These are phyloP conservation scores for Erythrophleum ivorense DNA, from an alignment of 331 rosid genomes.

Conservation along the genomic window DNA sequence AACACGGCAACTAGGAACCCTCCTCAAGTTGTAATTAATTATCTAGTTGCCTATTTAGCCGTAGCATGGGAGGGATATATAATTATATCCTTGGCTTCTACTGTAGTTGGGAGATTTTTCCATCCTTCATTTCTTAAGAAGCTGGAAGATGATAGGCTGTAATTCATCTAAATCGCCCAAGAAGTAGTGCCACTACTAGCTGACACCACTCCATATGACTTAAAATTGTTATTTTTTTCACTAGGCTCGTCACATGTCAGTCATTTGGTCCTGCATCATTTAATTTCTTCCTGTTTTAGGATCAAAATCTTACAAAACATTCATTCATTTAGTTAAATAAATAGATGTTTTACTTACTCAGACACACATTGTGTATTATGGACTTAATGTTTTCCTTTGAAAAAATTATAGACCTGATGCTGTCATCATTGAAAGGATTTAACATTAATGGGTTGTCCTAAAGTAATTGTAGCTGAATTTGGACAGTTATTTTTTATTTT, in stretches of 20 bases:
- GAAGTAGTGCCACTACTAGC: not conserved
- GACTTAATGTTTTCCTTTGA: not conserved
- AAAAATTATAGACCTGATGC: not conserved
- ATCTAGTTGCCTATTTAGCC: not conserved
- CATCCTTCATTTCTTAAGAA: not conserved
- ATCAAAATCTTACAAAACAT: conserved; percentile 13
- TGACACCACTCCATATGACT: not conserved
- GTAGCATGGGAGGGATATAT: not conserved
- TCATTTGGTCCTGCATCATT: not conserved
- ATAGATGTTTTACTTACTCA: too few species aligned
- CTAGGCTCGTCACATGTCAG: not conserved
- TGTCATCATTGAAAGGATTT: not conserved
- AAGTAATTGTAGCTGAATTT: not conserved
- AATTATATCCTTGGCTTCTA: conserved; percentile 1
- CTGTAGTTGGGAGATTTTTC: not conserved
- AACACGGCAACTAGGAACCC: not conserved
- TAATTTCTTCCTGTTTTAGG: not conserved
- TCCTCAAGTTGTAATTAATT: not conserved
- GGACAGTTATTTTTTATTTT: too few species aligned
- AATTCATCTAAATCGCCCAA: not conserved
- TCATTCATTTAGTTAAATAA: conserved; percentile 2
- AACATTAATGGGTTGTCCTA: not conserved
- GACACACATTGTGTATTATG: too few species aligned
- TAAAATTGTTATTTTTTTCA: not conserved
- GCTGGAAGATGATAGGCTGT: not conserved